Evolutionary conservation across 2,329 filamentous ascomycete genomes (phyloP).

Genomic region (Thielaviopsis populi): DNA sequence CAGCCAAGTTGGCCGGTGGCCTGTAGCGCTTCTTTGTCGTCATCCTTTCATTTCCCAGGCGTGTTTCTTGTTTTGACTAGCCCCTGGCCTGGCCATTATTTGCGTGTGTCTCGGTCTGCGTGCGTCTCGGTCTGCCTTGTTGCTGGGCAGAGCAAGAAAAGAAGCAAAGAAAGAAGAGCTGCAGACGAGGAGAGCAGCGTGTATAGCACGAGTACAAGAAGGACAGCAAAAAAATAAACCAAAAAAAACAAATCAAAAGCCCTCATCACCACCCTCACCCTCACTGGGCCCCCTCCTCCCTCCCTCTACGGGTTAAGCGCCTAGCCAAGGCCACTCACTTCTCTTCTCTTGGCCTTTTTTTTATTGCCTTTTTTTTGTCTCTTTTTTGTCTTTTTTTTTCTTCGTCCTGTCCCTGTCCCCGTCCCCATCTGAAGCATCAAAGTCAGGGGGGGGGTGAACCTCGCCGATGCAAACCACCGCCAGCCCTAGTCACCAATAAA

Average conservation of each 20-base stretch:
- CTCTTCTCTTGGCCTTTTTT: background rate
- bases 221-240: no score
- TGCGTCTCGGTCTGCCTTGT: no score
- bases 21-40: constrained; percentile 3
- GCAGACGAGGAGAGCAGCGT: no score
- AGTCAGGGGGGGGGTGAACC: constrained; percentile 7
- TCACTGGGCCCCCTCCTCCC: no score
- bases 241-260: no score
- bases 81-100: background rate
- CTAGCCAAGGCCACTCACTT: background rate
- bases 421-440: constrained; percentile 2
- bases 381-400: background rate
- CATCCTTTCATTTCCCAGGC: constrained; percentile 1
- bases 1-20: background rate
- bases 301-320: no score
- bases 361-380: background rate
- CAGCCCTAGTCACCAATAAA: constrained; percentile 7
- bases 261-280: no score
- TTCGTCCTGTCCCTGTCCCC: background rate
- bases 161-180: no score
- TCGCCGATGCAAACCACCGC: background rate
- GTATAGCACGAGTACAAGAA: no score
- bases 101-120: no score
- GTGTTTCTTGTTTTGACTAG: constrained; percentile 1
- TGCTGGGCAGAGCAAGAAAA: no score